These are phyloP conservation scores for Diversispora epigaea DNA, from an alignment of 192 early-diverging fungal genomes.

Conservation along the genomic window DNA sequence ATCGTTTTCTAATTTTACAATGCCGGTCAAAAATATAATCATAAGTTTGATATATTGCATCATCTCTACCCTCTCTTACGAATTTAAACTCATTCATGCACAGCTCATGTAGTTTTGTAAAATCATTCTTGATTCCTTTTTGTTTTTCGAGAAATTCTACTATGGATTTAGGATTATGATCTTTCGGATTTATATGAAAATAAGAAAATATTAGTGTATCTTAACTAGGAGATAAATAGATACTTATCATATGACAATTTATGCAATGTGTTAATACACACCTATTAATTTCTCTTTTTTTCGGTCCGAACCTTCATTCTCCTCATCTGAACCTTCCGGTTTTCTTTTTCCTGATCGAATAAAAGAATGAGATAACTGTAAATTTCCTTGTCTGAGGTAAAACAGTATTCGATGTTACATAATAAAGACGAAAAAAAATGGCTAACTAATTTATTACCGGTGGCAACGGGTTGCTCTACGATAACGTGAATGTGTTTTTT, in stretches of 20 bases:
- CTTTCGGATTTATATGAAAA: slow-evolving; percentile 1
- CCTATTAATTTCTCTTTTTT: no score
- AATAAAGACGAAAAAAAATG: no score
- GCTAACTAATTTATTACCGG: no score
- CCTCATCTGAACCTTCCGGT: no score
- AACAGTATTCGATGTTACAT: no score
- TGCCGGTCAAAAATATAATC: slow-evolving; percentile 9
- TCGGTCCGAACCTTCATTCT: no score
- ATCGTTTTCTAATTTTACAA: background rate
- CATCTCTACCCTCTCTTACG: slow-evolving; percentile 9
- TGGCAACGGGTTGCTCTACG: no score
- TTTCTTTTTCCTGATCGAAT: no score
- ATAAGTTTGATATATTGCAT: background rate
- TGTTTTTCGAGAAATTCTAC: slow-evolving; percentile 4
- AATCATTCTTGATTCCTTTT: slow-evolving; percentile 4
- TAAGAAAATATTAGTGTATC: background rate
- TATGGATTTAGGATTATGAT: background rate
- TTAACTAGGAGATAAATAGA: background rate
- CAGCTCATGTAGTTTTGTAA: background rate
- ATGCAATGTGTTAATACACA: no score
- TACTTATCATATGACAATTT: background rate
- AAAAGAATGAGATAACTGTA: no score
- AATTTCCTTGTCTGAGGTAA: no score
- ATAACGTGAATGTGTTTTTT: no score
- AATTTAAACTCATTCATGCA: slow-evolving; percentile 4